These are phyloP conservation scores for Pseudophaeomoniella oleicola DNA, from an alignment of 2,329 filamentous ascomycete species.

Conservation along the genomic window DNA sequence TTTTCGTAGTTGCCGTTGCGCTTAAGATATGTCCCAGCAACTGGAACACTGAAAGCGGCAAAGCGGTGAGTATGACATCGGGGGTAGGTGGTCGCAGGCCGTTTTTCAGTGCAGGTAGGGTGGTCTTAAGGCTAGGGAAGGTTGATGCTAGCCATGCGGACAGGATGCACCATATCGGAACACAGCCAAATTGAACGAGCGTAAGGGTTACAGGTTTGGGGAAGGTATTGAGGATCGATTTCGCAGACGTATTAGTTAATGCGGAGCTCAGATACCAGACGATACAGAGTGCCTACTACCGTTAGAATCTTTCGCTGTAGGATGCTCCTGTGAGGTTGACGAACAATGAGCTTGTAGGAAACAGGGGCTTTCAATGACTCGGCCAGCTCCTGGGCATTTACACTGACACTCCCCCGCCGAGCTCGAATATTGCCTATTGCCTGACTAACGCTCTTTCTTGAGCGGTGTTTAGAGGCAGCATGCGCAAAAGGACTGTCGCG, in stretches of 20 bases:
- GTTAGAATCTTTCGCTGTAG: slow-evolving; percentile 8
- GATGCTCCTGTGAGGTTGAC: slow-evolving; percentile 10
- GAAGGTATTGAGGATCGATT: slow-evolving; percentile 86
- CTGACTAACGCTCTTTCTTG: slow-evolving; percentile 79
- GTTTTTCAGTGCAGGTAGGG: slow-evolving; percentile 66
- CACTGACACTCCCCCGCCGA: slow-evolving; percentile 71
- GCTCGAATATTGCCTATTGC: slow-evolving; percentile 72
- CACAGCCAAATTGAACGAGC: slow-evolving; percentile 83
- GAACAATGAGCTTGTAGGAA: slow-evolving; percentile 75
- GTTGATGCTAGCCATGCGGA: slow-evolving; percentile 60
- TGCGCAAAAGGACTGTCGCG: not conserved
- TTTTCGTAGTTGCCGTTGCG: slow-evolving; percentile 84
- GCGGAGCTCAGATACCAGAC: slow-evolving; percentile 94
- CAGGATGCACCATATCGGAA: slow-evolving; percentile 73
- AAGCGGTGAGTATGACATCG: slow-evolving; percentile 70
- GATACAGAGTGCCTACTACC: slow-evolving; percentile 59
- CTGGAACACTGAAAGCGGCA: slow-evolving; percentile 88
- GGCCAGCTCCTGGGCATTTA: slow-evolving; percentile 86
- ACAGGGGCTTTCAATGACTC: slow-evolving; percentile 82
- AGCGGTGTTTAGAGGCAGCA: slow-evolving; percentile 35
- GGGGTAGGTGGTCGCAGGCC: slow-evolving; percentile 67
- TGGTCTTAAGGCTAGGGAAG: slow-evolving; percentile 55
- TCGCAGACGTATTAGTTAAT: slow-evolving; percentile 92
- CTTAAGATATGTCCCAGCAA: slow-evolving; percentile 87
- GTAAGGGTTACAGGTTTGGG: slow-evolving; percentile 85